Percentiles rank a stretch among this genome's conserved stretches.
Conservation (phyloP, 495 filamentous ascomycete species). For the Chaetomium cochliodes region DNA sequence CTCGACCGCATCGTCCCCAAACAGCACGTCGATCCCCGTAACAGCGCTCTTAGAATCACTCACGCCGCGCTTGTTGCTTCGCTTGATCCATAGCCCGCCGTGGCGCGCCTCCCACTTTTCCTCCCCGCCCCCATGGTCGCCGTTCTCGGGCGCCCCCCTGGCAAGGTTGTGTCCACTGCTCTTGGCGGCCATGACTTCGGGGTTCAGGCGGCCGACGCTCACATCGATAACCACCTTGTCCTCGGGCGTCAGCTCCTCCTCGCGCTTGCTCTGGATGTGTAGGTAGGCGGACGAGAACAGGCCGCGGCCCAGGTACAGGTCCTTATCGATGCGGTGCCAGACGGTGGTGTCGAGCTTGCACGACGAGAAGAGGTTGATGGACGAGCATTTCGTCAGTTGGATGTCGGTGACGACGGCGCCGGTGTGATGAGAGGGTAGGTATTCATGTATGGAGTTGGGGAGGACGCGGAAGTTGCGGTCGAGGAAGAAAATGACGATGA, state of each 20-base stretch:
- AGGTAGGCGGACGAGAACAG: constrained; percentile 80
- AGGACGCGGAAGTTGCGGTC: constrained; percentile 80
- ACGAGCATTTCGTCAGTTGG: constrained; percentile 73
- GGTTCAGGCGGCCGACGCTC: constrained; percentile 73
- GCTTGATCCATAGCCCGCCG: constrained; percentile 83
- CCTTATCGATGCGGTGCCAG: constrained; percentile 90
- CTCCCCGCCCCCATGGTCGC: constrained; percentile 40
- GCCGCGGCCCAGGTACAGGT: constrained; percentile 73
- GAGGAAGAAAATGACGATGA: constrained; percentile 70
- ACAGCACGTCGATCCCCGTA: constrained; percentile 85
- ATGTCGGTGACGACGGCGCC: constrained; percentile 87
- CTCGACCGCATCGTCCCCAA: constrained; percentile 91
- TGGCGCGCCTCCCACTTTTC: constrained; percentile 79
- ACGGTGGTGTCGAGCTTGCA: constrained; percentile 72
- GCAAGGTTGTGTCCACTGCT: background rate
- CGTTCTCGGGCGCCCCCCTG: constrained; percentile 42
- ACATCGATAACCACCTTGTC: constrained; percentile 86
- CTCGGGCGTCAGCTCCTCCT: constrained; percentile 71
- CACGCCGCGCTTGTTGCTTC: constrained; percentile 69
- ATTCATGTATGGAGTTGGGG: constrained; percentile 75
- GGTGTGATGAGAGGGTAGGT: constrained; percentile 76
- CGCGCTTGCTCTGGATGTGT: constrained; percentile 80
- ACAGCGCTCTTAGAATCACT: constrained; percentile 75
- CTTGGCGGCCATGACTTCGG: constrained; percentile 54
- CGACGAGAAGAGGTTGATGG: constrained; percentile 69